Evolutionary conservation across 345 rosid genomes (phyloP).

Genomic region (Hibiscus tridactylites): DNA sequence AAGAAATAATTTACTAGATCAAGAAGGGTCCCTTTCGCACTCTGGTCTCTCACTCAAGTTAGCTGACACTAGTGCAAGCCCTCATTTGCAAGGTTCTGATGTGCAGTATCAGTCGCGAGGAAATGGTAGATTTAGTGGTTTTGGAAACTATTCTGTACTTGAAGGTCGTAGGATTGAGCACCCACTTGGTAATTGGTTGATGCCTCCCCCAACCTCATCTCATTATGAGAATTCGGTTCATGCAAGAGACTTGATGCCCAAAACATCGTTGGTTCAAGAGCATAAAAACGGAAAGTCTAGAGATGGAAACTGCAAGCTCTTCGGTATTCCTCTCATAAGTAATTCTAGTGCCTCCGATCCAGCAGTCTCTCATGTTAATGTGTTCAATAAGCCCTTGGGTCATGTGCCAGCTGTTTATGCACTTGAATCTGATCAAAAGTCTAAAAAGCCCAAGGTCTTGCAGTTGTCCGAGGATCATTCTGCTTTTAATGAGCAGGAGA

Average conservation of each 20-base stretch:
- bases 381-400: constrained; percentile 15
- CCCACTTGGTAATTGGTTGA: constrained; percentile 46
- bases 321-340: constrained; percentile 58
- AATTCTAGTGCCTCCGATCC: constrained; percentile 27
- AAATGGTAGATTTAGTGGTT: constrained; percentile 28
- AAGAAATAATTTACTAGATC: constrained; percentile 32
- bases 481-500: constrained; percentile 37
- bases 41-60: constrained; percentile 44
- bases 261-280: constrained; percentile 26
- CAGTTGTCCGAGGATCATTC: constrained; percentile 24
- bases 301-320: constrained; percentile 62
- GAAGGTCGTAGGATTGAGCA: constrained; percentile 34
- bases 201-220: constrained; percentile 33
- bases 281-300: constrained; percentile 31
- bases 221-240: constrained; percentile 31
- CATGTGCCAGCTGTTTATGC: constrained; percentile 19
- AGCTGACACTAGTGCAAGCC: constrained; percentile 27
- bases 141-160: constrained; percentile 31
- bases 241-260: constrained; percentile 29
- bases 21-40: constrained; percentile 42
- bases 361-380: constrained; percentile 17
- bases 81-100: constrained; percentile 27
- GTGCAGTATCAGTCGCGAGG: constrained; percentile 27
- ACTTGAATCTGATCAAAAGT: constrained; percentile 21
- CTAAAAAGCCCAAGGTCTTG: constrained; percentile 31